These are phyloP conservation scores for Solanum hybrid DNA, from an alignment of 305 asterid species.

Conservation along the genomic window DNA sequence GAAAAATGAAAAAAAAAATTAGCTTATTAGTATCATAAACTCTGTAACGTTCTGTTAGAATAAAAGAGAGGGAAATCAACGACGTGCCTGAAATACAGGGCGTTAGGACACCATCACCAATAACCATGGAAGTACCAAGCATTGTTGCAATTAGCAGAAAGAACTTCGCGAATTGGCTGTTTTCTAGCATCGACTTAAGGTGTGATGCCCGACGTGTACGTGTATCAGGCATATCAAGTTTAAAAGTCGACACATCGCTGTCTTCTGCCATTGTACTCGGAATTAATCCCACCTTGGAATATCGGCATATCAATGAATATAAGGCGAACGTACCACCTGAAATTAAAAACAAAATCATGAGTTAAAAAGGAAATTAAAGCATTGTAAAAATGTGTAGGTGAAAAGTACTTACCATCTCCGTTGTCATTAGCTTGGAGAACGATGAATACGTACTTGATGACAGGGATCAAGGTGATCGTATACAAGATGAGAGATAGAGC, in stretches of 20 bases:
- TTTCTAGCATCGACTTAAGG: constrained; percentile 33
- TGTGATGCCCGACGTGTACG: constrained; percentile 21
- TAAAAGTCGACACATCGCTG: constrained; percentile 37
- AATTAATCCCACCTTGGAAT: constrained; percentile 42
- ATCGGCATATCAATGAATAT: constrained; percentile 54
- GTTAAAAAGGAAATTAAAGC: neutral
- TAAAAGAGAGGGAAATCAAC: neutral
- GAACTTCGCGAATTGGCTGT: constrained; percentile 30
- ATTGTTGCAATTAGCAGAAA: constrained; percentile 43
- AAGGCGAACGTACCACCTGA: constrained; percentile 71
- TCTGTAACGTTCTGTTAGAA: neutral
- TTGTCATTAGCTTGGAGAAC: constrained; percentile 60
- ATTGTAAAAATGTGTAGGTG: neutral
- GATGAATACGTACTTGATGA: constrained; percentile 49
- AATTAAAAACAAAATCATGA: neutral
- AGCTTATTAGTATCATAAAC: neutral
- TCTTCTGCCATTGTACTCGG: constrained; percentile 47
- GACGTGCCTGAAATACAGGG: constrained; percentile 50
- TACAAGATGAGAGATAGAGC: constrained; percentile 47
- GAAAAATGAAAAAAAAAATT: neutral
- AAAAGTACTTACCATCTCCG: constrained; percentile 44
- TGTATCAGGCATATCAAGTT: constrained; percentile 22
- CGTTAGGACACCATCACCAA: constrained; percentile 70
- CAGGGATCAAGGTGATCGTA: constrained; percentile 48
- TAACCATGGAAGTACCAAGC: constrained; percentile 81